phyloP scores from a whole-genome alignment of 306 rosid genomes.

The Inga oerstediana region DNA sequence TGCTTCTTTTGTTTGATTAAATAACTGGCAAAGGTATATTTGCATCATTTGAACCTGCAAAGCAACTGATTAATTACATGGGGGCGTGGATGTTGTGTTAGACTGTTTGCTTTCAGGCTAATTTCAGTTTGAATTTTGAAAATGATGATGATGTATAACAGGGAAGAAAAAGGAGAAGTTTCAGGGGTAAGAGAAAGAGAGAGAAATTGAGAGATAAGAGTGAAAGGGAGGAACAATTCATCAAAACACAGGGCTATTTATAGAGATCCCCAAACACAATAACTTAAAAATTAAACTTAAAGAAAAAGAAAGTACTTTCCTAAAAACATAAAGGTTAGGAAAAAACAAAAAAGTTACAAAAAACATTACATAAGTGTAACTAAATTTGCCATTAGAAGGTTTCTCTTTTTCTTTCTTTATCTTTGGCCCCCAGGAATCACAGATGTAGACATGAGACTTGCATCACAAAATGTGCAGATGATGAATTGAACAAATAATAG shows the following conservation, averaged over 20 bases:
- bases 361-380: no score
- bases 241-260: not conserved
- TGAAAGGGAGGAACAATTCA: not conserved
- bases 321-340: no score
- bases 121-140: slow-evolving; percentile 2
- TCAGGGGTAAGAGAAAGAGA: not conserved
- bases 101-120: slow-evolving; percentile 17
- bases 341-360: no score
- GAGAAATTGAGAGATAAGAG: not conserved
- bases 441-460: no score
- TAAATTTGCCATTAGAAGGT: no score
- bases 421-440: no score
- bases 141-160: not conserved
- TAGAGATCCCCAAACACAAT: not conserved
- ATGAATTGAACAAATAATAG: no score
- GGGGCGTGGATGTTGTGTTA: slow-evolving; percentile 15
- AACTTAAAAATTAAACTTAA: not conserved
- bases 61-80: slow-evolving; percentile 15
- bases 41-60: slow-evolving; percentile 25
- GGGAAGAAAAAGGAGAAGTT: not conserved
- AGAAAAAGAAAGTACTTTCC: not conserved
- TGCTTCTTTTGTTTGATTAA: slow-evolving; percentile 7
- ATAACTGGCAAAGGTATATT: not conserved
- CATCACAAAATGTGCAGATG: no score
- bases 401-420: no score